These are phyloP conservation scores for Purshia tridentata DNA, from an alignment of 306 rosid genomes.

Conservation along the genomic window DNA sequence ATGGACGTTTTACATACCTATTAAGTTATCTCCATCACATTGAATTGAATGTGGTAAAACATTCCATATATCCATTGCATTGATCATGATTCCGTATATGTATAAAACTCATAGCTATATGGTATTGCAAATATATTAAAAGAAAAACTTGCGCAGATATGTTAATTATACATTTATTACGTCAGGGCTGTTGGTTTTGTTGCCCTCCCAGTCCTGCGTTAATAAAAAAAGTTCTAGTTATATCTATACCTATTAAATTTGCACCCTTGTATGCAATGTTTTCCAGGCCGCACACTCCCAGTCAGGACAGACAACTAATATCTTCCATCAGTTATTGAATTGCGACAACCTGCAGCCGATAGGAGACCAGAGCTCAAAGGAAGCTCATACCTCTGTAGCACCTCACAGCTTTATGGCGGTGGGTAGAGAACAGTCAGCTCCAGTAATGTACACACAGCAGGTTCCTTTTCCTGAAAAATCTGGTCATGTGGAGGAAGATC, in stretches of 20 bases:
- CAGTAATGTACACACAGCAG: constrained; percentile 69
- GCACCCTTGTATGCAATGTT: constrained; percentile 19
- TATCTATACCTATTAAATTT: neutral
- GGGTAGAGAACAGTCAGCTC: constrained; percentile 74
- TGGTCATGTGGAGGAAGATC: constrained; percentile 65
- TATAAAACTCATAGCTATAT: neutral
- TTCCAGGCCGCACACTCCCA: constrained; percentile 78
- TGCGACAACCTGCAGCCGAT: constrained; percentile 43
- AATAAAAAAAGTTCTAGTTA: neutral
- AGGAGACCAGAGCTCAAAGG: constrained; percentile 63
- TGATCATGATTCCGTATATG: neutral
- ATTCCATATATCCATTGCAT: neutral
- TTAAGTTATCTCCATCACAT: neutral
- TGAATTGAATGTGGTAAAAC: neutral
- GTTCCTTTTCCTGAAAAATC: constrained; percentile 50
- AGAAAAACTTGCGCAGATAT: neutral
- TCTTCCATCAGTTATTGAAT: constrained; percentile 52
- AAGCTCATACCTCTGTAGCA: constrained; percentile 55
- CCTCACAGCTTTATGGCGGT: constrained; percentile 50
- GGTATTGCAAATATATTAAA: neutral
- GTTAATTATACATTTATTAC: neutral
- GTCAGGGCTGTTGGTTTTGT: neutral
- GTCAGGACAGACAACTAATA: constrained; percentile 58
- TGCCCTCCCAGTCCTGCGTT: neutral
- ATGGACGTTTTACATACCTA: neutral